Evolutionary conservation across 2,329 filamentous ascomycete species (phyloP), one percentile per base, ranked within the genome.

Genomic region (Dothistroma pini): DNA sequence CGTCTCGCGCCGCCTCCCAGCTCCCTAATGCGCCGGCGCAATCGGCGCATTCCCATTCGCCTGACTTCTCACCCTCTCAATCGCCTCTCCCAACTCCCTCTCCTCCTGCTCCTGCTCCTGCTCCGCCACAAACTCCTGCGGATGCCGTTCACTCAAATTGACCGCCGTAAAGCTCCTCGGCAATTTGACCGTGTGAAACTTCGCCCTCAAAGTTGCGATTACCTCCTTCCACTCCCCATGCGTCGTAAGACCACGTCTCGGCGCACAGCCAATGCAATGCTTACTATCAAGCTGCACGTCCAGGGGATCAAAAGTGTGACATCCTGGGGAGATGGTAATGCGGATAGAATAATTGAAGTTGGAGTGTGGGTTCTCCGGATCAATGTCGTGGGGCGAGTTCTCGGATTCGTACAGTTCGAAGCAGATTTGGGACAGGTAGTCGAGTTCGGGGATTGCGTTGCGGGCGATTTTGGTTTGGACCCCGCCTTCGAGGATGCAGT

Each of bases 371-470:
- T 64, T 66, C 14, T 50, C 53, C 1, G 86, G 87, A 56, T 89
- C 87, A 38, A 86, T 86, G 63, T 88, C 86, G 19, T 81, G 78
- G 16, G 80, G 76, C 21, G 76, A 73, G 66, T 92, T 93, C 75
- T 95, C 91, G 16, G 91, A 93, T 75, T 99, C 95, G 77, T 99
- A 99, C 31, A 99, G 83, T 79, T 99, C 95, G 69, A 99, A 99
- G 75, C 91, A 96, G 73, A 99, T 97, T 74, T 97, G 95, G 8
- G 90, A 96, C 31, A 99, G 86, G 74, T 99, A 99, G 75, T 99
- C 95, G 35, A 99, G 86, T 77, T 99, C 95, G 0, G 95, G 95
- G 66, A 99, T 99, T 47, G 91, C 92, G 71, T 91, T 93, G 41
- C 96, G 89, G 69, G 91, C 89, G 72, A 99, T 97, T 79, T 99